Base-by-base conservation (phyloP, 75 land plant genomes). In the Larix kaempferi region DNA sequence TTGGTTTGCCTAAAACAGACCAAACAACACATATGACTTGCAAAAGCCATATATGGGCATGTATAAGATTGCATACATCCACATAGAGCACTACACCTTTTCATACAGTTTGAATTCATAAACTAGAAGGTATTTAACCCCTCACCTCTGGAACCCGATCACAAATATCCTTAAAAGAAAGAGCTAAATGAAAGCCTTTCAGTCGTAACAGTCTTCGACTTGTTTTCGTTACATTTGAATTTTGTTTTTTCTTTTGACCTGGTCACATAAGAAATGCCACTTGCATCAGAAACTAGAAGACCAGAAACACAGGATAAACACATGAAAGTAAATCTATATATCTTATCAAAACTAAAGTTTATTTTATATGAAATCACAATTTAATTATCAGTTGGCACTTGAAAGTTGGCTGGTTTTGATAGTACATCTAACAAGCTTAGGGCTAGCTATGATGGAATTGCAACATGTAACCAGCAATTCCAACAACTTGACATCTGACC, bases 161-260 rank as follows among this genome's bases (percentile, higher is more conserved):
- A 80, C 92, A 90, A 1, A 90, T 61, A n/a, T 86, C 83, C 59
- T 82, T 83, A 76, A 90, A 88, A 39, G 92, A 86, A 74, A 88
- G 86, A 37, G 92, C 90, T 57, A 90, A 73, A 27, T 90, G 92
- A 76, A 83, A 90, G 52, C 90, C 89, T 33, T 77, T 83, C 25
- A 88, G 72, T 10, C 92, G 71, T 16, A 57, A 81, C 16, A 33
- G 33, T 54, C 90, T 76, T 49, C 49, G 67, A 16, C 37, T 23
- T 74, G 27, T 6, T 54, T 55, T 56, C 25, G 16, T 54, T 13
- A 4, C 15, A 14, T 26, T 49, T 54, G 29, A 54, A 54, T 56
- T 16, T 54, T 55, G 15, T 25, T n/a, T 15, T 23, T 74, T 49
- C 76, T 39, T 67, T 10, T 6, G 44, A 67, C 72, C 72, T 67